These are phyloP conservation scores for Hymenoscyphus fructigenus DNA, from an alignment of 2,329 filamentous ascomycete species.

Conservation along the genomic window DNA sequence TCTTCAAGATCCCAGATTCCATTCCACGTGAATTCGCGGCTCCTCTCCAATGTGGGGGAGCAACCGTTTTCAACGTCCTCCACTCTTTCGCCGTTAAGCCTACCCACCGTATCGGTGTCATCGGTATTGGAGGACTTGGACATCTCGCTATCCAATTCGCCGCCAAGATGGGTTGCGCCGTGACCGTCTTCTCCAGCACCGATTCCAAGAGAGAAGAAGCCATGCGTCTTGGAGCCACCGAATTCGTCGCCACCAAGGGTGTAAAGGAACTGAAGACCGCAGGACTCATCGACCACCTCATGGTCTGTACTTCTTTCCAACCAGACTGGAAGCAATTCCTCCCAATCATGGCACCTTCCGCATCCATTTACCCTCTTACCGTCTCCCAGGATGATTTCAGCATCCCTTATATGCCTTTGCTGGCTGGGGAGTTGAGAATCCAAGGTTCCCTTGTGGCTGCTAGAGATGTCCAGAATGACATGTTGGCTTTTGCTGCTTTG, in stretches of 20 bases:
- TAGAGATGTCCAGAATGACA: constrained; percentile 52
- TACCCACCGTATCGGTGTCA: constrained; percentile 38
- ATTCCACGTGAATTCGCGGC: constrained; percentile 43
- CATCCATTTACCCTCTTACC: constrained; percentile 64
- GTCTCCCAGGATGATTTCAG: constrained; percentile 50
- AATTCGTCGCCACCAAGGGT: constrained; percentile 57
- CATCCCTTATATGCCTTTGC: constrained; percentile 34
- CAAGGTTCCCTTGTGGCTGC: constrained; percentile 34
- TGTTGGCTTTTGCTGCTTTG: constrained; percentile 59
- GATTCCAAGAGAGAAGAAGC: constrained; percentile 66
- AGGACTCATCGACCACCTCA: constrained; percentile 32
- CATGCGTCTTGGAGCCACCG: constrained; percentile 55
- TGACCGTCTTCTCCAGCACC: constrained; percentile 57
- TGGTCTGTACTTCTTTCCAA: constrained; percentile 33
- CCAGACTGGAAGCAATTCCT: constrained; percentile 66
- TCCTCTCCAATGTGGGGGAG: constrained; percentile 48
- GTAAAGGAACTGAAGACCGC: constrained; percentile 22
- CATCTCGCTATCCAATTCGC: constrained; percentile 65
- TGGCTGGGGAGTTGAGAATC: constrained; percentile 30
- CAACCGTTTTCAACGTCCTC: constrained; percentile 42
- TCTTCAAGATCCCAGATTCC: constrained; percentile 41
- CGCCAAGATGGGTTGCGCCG: constrained; percentile 59
- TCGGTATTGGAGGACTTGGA: constrained; percentile 61
- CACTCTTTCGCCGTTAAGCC: constrained; percentile 38
- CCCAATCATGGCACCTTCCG: constrained; percentile 55